phyloP scores from a whole-genome alignment of 2,329 filamentous ascomycete genomes.

The Ophiostoma ips region DNA sequence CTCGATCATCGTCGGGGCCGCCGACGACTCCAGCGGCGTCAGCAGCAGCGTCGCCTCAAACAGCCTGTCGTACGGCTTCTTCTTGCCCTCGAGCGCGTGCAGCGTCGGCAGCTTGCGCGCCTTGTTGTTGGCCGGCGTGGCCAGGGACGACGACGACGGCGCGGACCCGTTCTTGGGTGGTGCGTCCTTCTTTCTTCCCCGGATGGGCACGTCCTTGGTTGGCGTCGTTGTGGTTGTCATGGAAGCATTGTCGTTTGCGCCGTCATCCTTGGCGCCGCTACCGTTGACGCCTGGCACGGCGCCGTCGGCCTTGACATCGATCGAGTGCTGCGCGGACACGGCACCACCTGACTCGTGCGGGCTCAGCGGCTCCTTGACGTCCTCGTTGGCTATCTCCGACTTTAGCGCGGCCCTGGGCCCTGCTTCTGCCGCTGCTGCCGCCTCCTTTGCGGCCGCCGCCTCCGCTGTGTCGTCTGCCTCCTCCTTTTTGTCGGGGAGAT shows the following conservation, averaged over 20 bases:
- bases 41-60: slow-evolving; percentile 37
- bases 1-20: slow-evolving; percentile 31
- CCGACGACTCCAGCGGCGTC: slow-evolving; percentile 27
- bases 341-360: slow-evolving; percentile 37
- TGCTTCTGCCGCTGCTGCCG: neutral
- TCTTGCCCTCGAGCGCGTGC: slow-evolving; percentile 17
- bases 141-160: neutral
- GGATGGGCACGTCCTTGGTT: neutral
- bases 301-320: slow-evolving; percentile 36
- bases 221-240: slow-evolving; percentile 23
- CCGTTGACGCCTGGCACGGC: slow-evolving; percentile 7
- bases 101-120: slow-evolving; percentile 21
- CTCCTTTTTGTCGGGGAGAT: slow-evolving; percentile 22
- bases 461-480: neutral
- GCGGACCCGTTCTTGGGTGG: too few relatives aligned
- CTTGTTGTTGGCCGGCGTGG: neutral
- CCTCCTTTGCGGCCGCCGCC: neutral
- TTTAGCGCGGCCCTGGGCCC: too few relatives aligned
- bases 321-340: slow-evolving; percentile 34
- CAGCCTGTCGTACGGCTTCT: slow-evolving; percentile 35
- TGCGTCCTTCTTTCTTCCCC: neutral
- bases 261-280: slow-evolving; percentile 1
- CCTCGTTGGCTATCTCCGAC: slow-evolving; percentile 15
- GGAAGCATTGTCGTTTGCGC: neutral
- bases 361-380: slow-evolving; percentile 33